Conservation (phyloP, 768 basidiomycete species). For the Naganishia randhawae region DNA sequence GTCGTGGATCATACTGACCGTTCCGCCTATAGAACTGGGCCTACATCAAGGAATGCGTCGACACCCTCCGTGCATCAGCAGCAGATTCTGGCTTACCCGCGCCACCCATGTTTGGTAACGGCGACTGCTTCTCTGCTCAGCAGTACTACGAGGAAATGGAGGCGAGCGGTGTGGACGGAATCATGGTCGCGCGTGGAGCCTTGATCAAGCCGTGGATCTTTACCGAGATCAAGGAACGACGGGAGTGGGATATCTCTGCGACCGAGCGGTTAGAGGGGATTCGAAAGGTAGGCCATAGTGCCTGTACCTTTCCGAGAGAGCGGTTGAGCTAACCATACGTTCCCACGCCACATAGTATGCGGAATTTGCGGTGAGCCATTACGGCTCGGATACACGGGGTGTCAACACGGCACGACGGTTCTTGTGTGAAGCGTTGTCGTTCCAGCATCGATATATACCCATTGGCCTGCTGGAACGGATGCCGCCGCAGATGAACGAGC, state of each 20-base stretch:
- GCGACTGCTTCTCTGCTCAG: conserved; percentile 85
- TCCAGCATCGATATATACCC: conserved; percentile 93
- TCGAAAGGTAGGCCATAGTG: conserved; percentile 58
- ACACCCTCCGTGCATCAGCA: conserved; percentile 61
- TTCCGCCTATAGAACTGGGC: conserved; percentile 61
- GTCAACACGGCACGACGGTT: conserved; percentile 88
- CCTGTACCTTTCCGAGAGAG: neutral
- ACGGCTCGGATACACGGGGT: conserved; percentile 58
- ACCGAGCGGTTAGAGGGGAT: conserved; percentile 76
- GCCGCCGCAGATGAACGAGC: conserved; percentile 80
- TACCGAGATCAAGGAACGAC: conserved; percentile 84
- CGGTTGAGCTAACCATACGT: neutral
- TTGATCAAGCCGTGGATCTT: conserved; percentile 83
- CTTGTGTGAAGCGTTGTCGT: conserved; percentile 89
- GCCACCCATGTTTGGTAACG: conserved; percentile 94
- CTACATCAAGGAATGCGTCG: conserved; percentile 83
- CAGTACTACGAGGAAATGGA: conserved; percentile 76
- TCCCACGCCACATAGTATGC: conserved; percentile 59
- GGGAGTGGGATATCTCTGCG: conserved; percentile 91
- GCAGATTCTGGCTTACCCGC: conserved; percentile 57
- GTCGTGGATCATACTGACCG: neutral
- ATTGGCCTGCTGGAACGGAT: conserved; percentile 82
- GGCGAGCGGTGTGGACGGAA: conserved; percentile 78
- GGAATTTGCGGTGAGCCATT: conserved; percentile 75
- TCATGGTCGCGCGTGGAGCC: conserved; percentile 93